phyloP scores from a whole-genome alignment of 2,329 filamentous ascomycete species.

The Aspergillus neoniger region DNA sequence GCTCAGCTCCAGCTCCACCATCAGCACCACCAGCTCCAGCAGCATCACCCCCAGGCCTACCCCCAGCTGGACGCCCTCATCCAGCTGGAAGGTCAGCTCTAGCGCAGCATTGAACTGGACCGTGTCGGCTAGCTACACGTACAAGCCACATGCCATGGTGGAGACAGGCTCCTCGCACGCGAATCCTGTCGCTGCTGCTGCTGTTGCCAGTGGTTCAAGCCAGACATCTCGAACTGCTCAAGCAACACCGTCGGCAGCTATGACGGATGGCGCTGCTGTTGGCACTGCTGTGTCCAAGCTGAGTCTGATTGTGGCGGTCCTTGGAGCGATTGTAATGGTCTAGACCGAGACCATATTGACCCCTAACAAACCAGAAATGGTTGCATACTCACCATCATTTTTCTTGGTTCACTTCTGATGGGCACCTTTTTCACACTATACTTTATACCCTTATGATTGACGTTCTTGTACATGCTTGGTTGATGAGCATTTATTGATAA shows the following conservation, averaged over 20 bases:
- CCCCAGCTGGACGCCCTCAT: conserved; percentile 5
- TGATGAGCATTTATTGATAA: conserved; percentile 5
- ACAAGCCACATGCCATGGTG: conserved; percentile 16
- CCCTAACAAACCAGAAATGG: background rate
- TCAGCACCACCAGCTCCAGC: conserved; percentile 22
- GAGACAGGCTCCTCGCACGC: conserved; percentile 10
- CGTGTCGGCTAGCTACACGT: conserved; percentile 15
- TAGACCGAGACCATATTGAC: conserved; percentile 14
- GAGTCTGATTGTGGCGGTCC: conserved; percentile 26
- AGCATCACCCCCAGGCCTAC: background rate
- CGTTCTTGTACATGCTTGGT: conserved; percentile 8
- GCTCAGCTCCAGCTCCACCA: conserved; percentile 16
- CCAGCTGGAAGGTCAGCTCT: conserved; percentile 11
- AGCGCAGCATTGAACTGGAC: conserved; percentile 9
- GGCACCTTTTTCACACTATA: background rate
- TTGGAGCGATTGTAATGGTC: conserved; percentile 29
- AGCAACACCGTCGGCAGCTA: background rate
- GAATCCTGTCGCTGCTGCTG: background rate
- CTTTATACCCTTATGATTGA: conserved; percentile 8
- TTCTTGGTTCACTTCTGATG: background rate
- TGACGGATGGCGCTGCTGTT: conserved; percentile 18
- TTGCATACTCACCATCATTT: background rate
- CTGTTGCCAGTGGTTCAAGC: background rate
- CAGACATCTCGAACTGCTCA: background rate
- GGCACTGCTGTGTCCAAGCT: conserved; percentile 26